Evolutionary conservation across 495 filamentous ascomycete species (phyloP).

Genomic region (Friedmanniomyces endolithicus): DNA sequence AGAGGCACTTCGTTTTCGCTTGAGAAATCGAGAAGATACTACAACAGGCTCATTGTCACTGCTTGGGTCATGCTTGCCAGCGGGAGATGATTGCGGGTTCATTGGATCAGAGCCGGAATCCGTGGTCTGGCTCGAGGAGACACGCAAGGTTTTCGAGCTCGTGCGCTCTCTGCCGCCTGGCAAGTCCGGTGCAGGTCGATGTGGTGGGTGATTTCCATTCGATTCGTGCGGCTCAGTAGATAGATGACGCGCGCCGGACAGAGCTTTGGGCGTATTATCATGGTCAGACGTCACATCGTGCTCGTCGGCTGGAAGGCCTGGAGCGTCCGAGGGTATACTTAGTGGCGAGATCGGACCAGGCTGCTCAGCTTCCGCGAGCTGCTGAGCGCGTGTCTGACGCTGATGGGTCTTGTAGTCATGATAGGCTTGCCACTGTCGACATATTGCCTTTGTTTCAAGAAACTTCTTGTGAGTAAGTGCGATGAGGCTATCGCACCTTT

Average conservation of each 20-base stretch:
- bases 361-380: background rate
- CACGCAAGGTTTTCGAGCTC: background rate
- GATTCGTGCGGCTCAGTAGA: background rate
- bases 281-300: conserved; percentile 15
- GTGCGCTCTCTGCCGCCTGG: conserved; percentile 5
- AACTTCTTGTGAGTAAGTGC: conserved; percentile 20
- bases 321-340: background rate
- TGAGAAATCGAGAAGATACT: conserved; percentile 25
- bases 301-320: background rate
- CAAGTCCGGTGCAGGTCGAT: background rate
- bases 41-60: conserved; percentile 24
- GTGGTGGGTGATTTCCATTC: background rate
- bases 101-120: conserved; percentile 9
- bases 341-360: background rate
- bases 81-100: background rate
- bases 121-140: conserved; percentile 27
- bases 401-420: background rate
- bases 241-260: background rate
- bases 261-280: background rate
- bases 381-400: background rate
- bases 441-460: conserved; percentile 20
- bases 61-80: background rate
- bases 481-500: conserved; percentile 12
- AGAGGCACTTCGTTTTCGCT: conserved; percentile 21
- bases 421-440: conserved; percentile 19